Conservation (phyloP, 1,284 basidiomycete species). For the Irpex rosettiformis region DNA sequence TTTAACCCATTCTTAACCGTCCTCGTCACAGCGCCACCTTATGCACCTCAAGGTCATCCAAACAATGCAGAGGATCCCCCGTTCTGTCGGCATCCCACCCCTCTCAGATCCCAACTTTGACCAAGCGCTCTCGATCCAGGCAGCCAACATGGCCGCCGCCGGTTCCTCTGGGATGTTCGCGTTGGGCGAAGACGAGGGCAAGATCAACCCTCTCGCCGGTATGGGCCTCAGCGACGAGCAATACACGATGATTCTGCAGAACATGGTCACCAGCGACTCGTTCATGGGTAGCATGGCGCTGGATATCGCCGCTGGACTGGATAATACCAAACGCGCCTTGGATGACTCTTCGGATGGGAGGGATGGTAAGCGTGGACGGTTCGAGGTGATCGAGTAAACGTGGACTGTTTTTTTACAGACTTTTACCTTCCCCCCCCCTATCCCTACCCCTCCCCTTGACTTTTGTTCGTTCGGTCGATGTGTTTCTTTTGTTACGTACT, state of each 20-base stretch:
- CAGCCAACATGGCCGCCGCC: conserved; percentile 17
- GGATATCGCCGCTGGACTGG: not conserved
- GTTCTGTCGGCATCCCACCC: conserved; percentile 70
- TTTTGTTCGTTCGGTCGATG: too few relatives aligned
- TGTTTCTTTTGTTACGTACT: too few relatives aligned
- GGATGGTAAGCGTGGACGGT: conserved; percentile 62
- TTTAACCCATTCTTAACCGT: not conserved
- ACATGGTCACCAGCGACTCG: conserved; percentile 56
- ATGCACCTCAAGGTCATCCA: conserved; percentile 91
- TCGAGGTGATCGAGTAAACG: conserved; percentile 60
- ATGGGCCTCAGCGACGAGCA: conserved; percentile 78
- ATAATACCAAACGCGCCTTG: conserved; percentile 22
- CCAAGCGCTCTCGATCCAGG: conserved; percentile 41
- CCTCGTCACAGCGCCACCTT: conserved; percentile 72
- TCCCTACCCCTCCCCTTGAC: too few relatives aligned
- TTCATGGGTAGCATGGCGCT: conserved; percentile 38
- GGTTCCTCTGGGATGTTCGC: conserved; percentile 14
- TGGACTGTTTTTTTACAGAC: not conserved
- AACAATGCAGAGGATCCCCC: conserved; percentile 70
- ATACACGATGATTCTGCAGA: conserved; percentile 65
- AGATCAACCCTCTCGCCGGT: conserved; percentile 69
- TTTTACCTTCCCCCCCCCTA: not conserved
- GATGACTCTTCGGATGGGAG: conserved; percentile 48
- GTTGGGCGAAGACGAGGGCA: conserved; percentile 42
- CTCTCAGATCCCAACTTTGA: conserved; percentile 61